Percentiles rank a stretch among this genome's conserved stretches.
These are phyloP conservation scores for Colletotrichum filicis DNA, from an alignment of 2,329 filamentous ascomycete species.

Conservation along the genomic window DNA sequence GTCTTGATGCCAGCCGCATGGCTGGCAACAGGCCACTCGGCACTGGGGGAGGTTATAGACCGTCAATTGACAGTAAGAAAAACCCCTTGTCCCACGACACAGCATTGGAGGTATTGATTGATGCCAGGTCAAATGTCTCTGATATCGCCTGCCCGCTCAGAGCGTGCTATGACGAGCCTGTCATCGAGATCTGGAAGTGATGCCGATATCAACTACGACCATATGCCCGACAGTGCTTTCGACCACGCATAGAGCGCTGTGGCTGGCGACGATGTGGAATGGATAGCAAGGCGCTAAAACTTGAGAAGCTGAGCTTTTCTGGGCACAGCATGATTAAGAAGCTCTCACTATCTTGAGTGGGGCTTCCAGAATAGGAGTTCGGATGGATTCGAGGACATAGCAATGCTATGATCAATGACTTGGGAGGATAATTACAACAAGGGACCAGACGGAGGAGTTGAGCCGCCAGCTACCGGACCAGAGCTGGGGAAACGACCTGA, in stretches of 20 bases:
- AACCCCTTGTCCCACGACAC: neutral
- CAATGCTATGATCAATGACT: constrained; percentile 12
- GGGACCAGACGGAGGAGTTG: neutral
- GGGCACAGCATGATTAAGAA: neutral
- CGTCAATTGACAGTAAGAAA: constrained; percentile 31
- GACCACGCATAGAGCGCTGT: constrained; percentile 27
- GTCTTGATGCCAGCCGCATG: constrained; percentile 17
- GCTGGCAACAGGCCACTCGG: constrained; percentile 16
- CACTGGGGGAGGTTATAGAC: constrained; percentile 8
- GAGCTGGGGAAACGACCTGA: constrained; percentile 15
- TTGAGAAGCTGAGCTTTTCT: neutral
- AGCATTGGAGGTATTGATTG: neutral
- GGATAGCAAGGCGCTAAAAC: neutral
- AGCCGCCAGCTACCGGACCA: neutral
- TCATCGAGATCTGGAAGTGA: constrained; percentile 38
- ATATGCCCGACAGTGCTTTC: constrained; percentile 50
- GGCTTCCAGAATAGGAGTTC: constrained; percentile 11
- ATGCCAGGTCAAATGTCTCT: constrained; percentile 22
- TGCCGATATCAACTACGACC: constrained; percentile 47
- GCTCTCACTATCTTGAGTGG: neutral
- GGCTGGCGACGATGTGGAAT: neutral
- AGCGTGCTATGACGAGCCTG: constrained; percentile 17
- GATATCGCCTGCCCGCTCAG: constrained; percentile 31
- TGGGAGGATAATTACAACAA: constrained; percentile 16
- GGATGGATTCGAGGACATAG: neutral